Percentiles rank a stretch among this genome's conserved stretches.
phyloP scores from a whole-genome alignment of 768 basidiomycete genomes.

The Hemileccinum impolitum region DNA sequence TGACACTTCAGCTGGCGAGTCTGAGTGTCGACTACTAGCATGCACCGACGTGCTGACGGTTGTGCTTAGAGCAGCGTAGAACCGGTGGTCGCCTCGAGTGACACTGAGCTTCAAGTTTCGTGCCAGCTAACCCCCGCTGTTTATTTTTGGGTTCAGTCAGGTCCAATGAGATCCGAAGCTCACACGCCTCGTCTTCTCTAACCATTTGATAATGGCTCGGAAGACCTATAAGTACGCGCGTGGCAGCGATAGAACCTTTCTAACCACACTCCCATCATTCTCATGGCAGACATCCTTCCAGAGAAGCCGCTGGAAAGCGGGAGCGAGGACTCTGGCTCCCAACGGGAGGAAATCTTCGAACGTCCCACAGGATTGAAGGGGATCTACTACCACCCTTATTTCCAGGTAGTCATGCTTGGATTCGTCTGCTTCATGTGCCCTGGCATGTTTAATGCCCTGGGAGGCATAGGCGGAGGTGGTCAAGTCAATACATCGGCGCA shows the following conservation, averaged over 20 bases:
- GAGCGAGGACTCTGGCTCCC: conserved; percentile 30
- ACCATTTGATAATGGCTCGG: not conserved
- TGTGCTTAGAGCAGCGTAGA: not conserved
- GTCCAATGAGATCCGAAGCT: conserved; percentile 16
- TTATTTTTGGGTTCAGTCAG: not conserved
- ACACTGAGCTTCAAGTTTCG: no score
- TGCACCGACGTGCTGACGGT: no score
- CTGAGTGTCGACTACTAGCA: no score
- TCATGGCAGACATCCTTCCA: conserved; percentile 14
- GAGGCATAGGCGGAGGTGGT: conserved; percentile 77
- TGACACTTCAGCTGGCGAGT: no score
- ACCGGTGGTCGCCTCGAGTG: no score
- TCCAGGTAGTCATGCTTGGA: conserved; percentile 54
- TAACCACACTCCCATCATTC: not conserved
- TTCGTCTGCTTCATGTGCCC: conserved; percentile 59
- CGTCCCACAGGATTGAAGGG: conserved; percentile 52
- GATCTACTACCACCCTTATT: conserved; percentile 52
- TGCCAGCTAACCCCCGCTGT: no score
- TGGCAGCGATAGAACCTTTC: not conserved
- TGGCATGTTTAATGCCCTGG: conserved; percentile 78
- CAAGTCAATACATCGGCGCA: conserved; percentile 62
- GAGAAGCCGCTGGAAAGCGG: conserved; percentile 24
- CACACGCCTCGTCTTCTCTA: conserved; percentile 1
- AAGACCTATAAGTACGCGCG: conserved; percentile 13
- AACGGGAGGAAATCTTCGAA: conserved; percentile 35